Percentiles rank a stretch among this genome's conserved stretches.
These are phyloP conservation scores for Pythium aquatile DNA, from an alignment of 352 stramenopile genomes.

Conservation along the genomic window DNA sequence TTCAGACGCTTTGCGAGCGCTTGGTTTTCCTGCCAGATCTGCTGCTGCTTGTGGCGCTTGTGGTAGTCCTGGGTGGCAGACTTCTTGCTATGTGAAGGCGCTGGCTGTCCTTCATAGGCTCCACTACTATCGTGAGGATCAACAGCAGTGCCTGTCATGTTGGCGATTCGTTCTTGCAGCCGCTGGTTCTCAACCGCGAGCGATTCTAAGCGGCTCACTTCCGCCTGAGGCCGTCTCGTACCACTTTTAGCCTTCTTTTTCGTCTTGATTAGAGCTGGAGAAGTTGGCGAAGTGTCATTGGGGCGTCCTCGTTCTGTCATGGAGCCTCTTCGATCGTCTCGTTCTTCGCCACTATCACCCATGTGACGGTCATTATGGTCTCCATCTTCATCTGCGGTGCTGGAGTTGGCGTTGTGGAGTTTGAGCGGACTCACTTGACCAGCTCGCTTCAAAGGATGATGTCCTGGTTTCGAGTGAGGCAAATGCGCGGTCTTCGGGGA, in stretches of 20 bases:
- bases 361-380: background rate
- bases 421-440: conserved; percentile 50
- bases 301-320: background rate
- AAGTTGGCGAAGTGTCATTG: background rate
- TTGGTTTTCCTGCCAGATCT: conserved; percentile 78
- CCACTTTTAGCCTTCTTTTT: conserved; percentile 1
- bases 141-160: background rate
- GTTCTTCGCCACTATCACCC: background rate
- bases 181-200: conserved; percentile 2
- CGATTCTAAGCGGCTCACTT: background rate
- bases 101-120: background rate
- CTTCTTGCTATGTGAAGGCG: conserved; percentile 20
- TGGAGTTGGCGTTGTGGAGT: conserved; percentile 20
- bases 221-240: background rate
- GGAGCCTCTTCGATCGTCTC: background rate
- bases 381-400: conserved; percentile 11
- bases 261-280: background rate
- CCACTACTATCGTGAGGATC: background rate
- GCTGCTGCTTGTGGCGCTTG: conserved; percentile 63
- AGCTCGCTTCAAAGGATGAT: conserved; percentile 33
- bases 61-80: conserved; percentile 43
- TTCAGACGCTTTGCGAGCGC: conserved; percentile 59
- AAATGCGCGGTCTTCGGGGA: conserved; percentile 57
- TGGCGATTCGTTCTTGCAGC: background rate
- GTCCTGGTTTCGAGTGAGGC: conserved; percentile 44